These are phyloP conservation scores for Calocera viscosa DNA, from an alignment of 768 basidiomycete species.

Conservation along the genomic window DNA sequence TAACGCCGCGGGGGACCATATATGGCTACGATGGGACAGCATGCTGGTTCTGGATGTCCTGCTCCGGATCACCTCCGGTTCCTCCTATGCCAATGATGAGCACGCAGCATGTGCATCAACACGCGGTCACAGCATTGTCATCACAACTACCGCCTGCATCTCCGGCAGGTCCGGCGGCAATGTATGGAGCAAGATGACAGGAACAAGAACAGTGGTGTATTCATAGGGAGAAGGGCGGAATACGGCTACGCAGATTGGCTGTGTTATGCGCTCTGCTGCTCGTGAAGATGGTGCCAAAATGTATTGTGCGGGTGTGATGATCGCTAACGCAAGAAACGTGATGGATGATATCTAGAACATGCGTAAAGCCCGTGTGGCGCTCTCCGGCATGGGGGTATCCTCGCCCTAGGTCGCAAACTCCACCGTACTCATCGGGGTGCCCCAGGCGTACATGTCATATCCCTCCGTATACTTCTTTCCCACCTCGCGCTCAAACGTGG, in stretches of 20 bases:
- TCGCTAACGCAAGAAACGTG: background rate
- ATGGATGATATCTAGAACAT: background rate
- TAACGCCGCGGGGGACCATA: background rate
- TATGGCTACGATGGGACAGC: background rate
- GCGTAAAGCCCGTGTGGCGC: background rate
- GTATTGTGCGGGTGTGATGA: background rate
- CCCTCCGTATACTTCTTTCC: background rate
- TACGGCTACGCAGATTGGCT: background rate
- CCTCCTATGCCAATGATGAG: background rate
- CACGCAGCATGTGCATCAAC: background rate
- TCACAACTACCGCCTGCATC: background rate
- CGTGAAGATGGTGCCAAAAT: background rate
- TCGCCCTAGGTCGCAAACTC: background rate
- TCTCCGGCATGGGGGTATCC: background rate
- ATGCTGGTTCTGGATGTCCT: background rate
- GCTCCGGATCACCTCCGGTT: background rate
- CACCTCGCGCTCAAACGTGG: background rate
- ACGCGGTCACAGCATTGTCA: background rate
- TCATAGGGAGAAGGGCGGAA: background rate
- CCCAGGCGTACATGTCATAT: background rate
- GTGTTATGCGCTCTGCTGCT: background rate
- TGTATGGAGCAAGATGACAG: background rate
- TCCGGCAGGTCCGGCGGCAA: background rate
- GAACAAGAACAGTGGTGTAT: conserved; percentile 3
- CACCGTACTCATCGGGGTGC: background rate